Conservation (phyloP, 1,139 yeast species). For the Lodderomyces beijingensis region DNA sequence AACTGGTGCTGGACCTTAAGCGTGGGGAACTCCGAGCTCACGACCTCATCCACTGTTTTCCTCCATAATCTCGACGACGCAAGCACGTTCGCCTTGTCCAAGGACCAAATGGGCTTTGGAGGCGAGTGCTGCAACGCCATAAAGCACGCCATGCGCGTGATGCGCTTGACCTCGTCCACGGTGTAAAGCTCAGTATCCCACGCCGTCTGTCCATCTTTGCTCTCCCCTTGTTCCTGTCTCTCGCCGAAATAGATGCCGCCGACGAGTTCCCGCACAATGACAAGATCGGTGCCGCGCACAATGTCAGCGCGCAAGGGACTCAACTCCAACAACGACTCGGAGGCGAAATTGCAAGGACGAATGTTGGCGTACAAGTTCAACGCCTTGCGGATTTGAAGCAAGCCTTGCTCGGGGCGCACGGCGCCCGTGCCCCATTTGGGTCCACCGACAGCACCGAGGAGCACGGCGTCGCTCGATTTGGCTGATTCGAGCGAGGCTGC, state of each 20-base stretch:
- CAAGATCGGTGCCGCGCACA: conserved; percentile 85
- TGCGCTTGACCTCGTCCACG: conserved; percentile 87
- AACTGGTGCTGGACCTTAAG: conserved; percentile 84
- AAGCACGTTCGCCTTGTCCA: conserved; percentile 95
- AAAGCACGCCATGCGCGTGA: conserved; percentile 97
- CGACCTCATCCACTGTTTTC: conserved; percentile 81
- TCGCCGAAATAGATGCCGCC: conserved; percentile 98
- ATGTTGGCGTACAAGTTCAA: conserved; percentile 90
- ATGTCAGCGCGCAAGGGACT: conserved; percentile 83
- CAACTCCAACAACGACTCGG: conserved; percentile 75
- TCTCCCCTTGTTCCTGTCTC: conserved; percentile 85
- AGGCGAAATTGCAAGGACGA: conserved; percentile 94
- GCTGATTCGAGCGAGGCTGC: conserved; percentile 84
- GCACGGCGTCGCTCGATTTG: conserved; percentile 84
- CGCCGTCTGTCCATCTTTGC: conserved; percentile 60
- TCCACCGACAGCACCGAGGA: conserved; percentile 97
- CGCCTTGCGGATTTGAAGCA: conserved; percentile 89
- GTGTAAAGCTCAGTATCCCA: conserved; percentile 92
- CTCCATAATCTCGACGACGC: conserved; percentile 98
- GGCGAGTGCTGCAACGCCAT: conserved; percentile 91
- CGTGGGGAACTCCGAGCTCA: conserved; percentile 84
- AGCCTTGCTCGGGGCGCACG: conserved; percentile 97
- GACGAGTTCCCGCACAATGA: conserved; percentile 91
- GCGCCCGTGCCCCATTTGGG: conserved; percentile 97
- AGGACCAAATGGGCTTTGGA: conserved; percentile 90